Percentiles rank a stretch among this genome's conserved stretches.
phyloP scores from a whole-genome alignment of 1,284 basidiomycete species.

The Rhodotorula sp. region DNA sequence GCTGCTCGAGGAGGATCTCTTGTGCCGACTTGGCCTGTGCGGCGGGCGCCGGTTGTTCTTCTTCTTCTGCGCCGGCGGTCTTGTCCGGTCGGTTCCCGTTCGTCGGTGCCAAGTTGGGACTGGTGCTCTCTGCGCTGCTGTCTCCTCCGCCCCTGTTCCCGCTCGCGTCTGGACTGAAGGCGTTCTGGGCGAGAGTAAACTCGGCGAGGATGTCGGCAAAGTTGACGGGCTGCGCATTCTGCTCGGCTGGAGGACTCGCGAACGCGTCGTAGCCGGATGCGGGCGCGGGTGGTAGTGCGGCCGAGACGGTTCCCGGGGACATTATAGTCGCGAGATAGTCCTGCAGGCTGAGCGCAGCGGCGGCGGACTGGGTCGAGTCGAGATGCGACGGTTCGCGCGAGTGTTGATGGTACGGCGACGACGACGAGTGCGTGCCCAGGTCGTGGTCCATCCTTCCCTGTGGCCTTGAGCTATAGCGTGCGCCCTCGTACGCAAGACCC shows the following conservation, averaged over 20 bases:
- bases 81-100: neutral
- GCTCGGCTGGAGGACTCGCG: neutral
- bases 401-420: neutral
- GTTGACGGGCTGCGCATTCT: neutral
- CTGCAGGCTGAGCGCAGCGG: neutral
- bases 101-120: neutral
- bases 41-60: neutral
- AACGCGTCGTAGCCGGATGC: neutral
- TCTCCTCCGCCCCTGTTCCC: neutral
- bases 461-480: neutral
- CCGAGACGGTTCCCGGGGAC: neutral
- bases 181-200: constrained; percentile 29
- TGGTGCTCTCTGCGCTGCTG: neutral
- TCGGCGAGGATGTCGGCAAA: constrained; percentile 34
- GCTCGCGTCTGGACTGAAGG: constrained; percentile 5
- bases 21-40: constrained; percentile 3
- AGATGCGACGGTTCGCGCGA: neutral
- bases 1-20: constrained; percentile 11
- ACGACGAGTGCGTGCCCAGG: neutral
- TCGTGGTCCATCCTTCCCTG: constrained; percentile 1
- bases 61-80: neutral
- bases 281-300: neutral
- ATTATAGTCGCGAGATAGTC: neutral
- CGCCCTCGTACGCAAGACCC: too few relatives aligned
- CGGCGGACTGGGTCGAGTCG: constrained; percentile 1